phyloP scores from a whole-genome alignment of 306 rosid species.

The Cicer arietinum region DNA sequence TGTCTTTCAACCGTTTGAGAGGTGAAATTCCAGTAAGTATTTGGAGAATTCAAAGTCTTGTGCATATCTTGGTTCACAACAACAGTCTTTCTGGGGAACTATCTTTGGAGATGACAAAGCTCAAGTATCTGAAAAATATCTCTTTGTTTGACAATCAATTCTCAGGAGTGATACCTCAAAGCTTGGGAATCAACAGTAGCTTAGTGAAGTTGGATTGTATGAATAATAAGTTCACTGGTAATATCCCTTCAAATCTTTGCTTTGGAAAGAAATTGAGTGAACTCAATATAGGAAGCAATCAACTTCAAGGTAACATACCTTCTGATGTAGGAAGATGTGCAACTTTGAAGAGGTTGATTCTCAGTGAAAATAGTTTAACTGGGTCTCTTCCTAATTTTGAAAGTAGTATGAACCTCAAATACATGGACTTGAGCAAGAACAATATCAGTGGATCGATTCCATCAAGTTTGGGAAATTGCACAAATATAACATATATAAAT shows the following conservation, averaged over 20 bases:
- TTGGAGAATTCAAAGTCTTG: conserved; percentile 78
- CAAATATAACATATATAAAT: conserved; percentile 52
- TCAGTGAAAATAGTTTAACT: conserved; percentile 51
- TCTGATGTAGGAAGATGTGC: conserved; percentile 67
- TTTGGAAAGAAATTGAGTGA: conserved; percentile 55
- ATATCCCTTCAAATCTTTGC: conserved; percentile 76
- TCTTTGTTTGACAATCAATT: conserved; percentile 66
- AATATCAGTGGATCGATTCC: conserved; percentile 63
- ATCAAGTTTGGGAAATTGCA: conserved; percentile 66
- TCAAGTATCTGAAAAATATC: conserved; percentile 63
- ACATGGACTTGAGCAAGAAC: conserved; percentile 63
- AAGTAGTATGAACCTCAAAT: conserved; percentile 42
- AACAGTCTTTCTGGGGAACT: conserved; percentile 77
- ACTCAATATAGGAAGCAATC: conserved; percentile 64
- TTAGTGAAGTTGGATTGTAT: conserved; percentile 62
- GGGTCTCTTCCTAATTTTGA: conserved; percentile 67
- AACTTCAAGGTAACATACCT: conserved; percentile 65
- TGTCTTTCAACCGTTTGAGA: conserved; percentile 58
- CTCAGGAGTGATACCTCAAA: conserved; percentile 77
- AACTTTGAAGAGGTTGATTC: conserved; percentile 64
- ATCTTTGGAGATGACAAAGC: conserved; percentile 68
- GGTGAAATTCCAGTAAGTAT: conserved; percentile 80
- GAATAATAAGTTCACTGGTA: conserved; percentile 65
- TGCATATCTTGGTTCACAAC: conserved; percentile 59
- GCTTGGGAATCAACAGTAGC: conserved; percentile 73